Conservation (phyloP, 768 basidiomycete species). For the Sarcodon aspratus region DNA sequence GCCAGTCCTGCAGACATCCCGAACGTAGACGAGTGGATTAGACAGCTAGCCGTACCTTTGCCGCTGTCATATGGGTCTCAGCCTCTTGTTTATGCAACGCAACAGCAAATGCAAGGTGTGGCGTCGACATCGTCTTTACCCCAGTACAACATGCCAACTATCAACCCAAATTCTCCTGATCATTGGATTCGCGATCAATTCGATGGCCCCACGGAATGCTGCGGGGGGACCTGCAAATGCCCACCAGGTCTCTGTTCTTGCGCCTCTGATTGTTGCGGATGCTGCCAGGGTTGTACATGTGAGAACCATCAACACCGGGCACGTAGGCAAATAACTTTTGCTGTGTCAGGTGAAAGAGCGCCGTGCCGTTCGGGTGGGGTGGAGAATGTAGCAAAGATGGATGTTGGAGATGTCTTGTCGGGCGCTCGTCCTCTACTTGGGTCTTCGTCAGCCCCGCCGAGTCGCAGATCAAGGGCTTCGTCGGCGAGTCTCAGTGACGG, state of each 20-base stretch:
- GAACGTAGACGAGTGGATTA: conserved; percentile 55
- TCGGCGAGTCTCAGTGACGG: too few relatives aligned
- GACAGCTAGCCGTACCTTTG: conserved; percentile 27
- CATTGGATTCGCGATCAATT: conserved; percentile 8
- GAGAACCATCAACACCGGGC: conserved; percentile 12
- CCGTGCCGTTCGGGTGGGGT: conserved; percentile 11
- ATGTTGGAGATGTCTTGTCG: too few relatives aligned
- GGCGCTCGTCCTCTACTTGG: too few relatives aligned
- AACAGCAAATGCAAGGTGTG: background rate
- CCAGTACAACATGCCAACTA: background rate
- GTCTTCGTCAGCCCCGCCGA: too few relatives aligned
- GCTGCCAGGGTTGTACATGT: conserved; percentile 19
- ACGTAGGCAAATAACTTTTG: conserved; percentile 15
- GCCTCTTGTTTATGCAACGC: conserved; percentile 7
- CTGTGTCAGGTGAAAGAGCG: conserved; percentile 23
- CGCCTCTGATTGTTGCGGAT: conserved; percentile 18
- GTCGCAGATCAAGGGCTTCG: too few relatives aligned
- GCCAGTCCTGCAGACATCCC: conserved; percentile 26
- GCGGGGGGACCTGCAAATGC: conserved; percentile 23
- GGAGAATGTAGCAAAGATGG: too few relatives aligned
- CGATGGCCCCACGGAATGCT: conserved; percentile 15
- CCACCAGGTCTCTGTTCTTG: conserved; percentile 20
- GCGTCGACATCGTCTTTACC: background rate
- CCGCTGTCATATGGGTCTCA: conserved; percentile 13
- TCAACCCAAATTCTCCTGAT: conserved; percentile 3